Conservation (phyloP, 2,329 filamentous ascomycete genomes). For the Verticillium zaregamsianum region DNA sequence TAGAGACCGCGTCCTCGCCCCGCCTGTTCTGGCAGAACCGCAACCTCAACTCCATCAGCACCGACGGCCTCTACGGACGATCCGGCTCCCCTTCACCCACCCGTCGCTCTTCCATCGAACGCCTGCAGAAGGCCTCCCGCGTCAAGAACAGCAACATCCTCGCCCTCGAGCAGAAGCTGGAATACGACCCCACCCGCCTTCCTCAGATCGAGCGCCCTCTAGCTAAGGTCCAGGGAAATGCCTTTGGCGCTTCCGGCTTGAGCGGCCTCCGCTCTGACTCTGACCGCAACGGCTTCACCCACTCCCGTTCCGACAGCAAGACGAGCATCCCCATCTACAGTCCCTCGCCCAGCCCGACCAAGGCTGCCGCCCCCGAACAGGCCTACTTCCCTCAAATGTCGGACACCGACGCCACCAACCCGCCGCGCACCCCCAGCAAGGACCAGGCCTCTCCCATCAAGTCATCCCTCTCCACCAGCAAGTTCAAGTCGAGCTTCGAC, state of each 20-base stretch:
- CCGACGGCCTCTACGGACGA: constrained; percentile 68
- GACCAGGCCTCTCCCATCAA: constrained; percentile 78
- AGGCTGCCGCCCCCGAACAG: constrained; percentile 5
- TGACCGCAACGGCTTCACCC: constrained; percentile 35
- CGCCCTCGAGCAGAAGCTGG: constrained; percentile 83
- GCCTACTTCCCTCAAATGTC: constrained; percentile 3
- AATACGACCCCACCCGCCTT: constrained; percentile 80
- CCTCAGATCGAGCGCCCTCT: constrained; percentile 79
- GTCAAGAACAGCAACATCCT: constrained; percentile 99
- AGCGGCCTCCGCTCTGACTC: constrained; percentile 46
- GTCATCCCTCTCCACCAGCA: constrained; percentile 72
- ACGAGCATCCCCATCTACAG: constrained; percentile 55
- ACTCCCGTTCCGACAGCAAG: constrained; percentile 54
- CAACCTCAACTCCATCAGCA: constrained; percentile 60
- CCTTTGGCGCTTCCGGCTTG: constrained; percentile 56
- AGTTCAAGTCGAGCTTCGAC: constrained; percentile 66
- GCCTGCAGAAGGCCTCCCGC: constrained; percentile 86
- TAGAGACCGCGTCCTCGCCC: constrained; percentile 65
- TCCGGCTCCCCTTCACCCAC: constrained; percentile 64
- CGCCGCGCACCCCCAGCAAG: constrained; percentile 57
- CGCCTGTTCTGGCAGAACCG: constrained; percentile 88
- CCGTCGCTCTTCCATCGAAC: constrained; percentile 89
- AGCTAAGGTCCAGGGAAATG: constrained; percentile 70
- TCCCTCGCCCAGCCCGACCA: constrained; percentile 34
- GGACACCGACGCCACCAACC: constrained; percentile 16